Evolutionary conservation across 495 filamentous ascomycete genomes (phyloP).

Genomic region (Aspergillus mulundensis): DNA sequence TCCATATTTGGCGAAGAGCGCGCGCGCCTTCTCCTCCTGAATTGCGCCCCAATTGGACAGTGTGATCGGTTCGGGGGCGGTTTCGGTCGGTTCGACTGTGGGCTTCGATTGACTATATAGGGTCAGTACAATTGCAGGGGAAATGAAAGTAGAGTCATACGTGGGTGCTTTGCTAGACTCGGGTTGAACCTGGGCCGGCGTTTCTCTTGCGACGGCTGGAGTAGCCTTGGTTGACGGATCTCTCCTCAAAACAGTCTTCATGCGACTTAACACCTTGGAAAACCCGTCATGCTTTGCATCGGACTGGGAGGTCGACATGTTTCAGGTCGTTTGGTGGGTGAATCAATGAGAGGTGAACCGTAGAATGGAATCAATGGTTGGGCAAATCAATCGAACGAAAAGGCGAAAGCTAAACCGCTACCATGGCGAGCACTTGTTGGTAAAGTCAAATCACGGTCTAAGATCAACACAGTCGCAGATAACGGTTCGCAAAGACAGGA

Average conservation of each 20-base stretch:
- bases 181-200: neutral
- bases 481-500: neutral
- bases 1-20: slow-evolving; percentile 71
- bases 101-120: slow-evolving; percentile 12
- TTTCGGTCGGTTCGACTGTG: neutral
- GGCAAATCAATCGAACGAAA: neutral
- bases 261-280: slow-evolving; percentile 56
- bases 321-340: neutral
- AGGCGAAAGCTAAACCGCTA: neutral
- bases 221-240: slow-evolving; percentile 41
- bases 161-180: slow-evolving; percentile 19
- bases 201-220: slow-evolving; percentile 15
- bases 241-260: slow-evolving; percentile 61
- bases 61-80: slow-evolving; percentile 24
- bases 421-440: neutral
- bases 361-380: neutral
- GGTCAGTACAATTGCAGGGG: slow-evolving; percentile 11
- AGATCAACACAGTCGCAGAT: neutral
- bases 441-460: neutral
- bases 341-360: neutral
- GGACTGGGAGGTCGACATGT: slow-evolving; percentile 29
- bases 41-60: slow-evolving; percentile 31
- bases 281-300: slow-evolving; percentile 59
- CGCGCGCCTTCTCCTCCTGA: slow-evolving; percentile 65
- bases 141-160: slow-evolving; percentile 25